phyloP scores from a whole-genome alignment of 1,284 basidiomycete species.

The Apiotrichum montevideense region DNA sequence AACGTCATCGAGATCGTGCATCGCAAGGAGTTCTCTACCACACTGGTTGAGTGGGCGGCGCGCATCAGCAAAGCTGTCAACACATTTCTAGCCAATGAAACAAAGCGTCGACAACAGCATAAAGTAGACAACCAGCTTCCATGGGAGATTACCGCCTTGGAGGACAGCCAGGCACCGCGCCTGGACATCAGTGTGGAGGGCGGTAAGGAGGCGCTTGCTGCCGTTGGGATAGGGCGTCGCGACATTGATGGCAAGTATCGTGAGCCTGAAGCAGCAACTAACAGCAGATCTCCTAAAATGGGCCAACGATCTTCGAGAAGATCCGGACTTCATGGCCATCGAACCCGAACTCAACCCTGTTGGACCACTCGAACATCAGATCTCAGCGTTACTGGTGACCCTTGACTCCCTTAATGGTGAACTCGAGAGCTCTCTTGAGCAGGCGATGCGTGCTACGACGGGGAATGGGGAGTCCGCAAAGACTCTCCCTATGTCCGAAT shows the following conservation, averaged over 20 bases:
- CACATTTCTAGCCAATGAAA: conserved; percentile 62
- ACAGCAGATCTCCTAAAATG: conserved; percentile 55
- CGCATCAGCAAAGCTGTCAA: conserved; percentile 75
- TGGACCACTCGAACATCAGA: conserved; percentile 54
- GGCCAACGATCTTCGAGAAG: conserved; percentile 52
- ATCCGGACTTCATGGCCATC: conserved; percentile 28
- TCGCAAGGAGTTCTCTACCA: conserved; percentile 74
- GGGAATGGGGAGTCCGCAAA: conserved; percentile 7
- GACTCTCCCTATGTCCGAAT: conserved; percentile 8
- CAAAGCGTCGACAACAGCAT: conserved; percentile 68
- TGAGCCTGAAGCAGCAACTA: background rate
- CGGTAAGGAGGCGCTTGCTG: conserved; percentile 25
- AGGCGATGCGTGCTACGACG: conserved; percentile 47
- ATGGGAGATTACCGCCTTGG: conserved; percentile 55
- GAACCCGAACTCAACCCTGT: conserved; percentile 50
- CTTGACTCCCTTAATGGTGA: conserved; percentile 69
- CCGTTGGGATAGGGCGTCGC: conserved; percentile 55
- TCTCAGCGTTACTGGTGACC: conserved; percentile 63
- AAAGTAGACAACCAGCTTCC: conserved; percentile 71
- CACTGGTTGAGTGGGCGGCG: conserved; percentile 67
- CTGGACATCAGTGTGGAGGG: conserved; percentile 70
- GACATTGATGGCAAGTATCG: conserved; percentile 61
- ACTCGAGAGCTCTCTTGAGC: conserved; percentile 73
- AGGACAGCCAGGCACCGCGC: conserved; percentile 48
- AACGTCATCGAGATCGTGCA: conserved; percentile 86